Evolutionary conservation across 2,329 filamentous ascomycete genomes (phyloP), one percentile per base, ranked within the genome.

Genomic region (Pseudogymnoascus sp.): DNA sequence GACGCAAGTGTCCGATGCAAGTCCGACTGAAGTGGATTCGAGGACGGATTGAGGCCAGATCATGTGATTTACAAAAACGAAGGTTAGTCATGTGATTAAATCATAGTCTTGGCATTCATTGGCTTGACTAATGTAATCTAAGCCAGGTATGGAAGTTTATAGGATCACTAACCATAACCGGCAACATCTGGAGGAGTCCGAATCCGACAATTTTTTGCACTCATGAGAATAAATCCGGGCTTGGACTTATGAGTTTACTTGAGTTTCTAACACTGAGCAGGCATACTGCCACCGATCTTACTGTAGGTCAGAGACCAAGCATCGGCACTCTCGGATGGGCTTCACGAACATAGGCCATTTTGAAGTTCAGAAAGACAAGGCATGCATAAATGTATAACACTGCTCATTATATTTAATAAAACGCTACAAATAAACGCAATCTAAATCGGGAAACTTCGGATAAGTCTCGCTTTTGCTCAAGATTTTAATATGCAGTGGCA

Each of bases 11-110:
- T 55, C 49, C 49, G 49, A 52, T 55, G 28, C 49, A 55, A 55
- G 49, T 22, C 49, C 49, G 49, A 55, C 28, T 55, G 49, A 33
- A 55, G 49, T 55, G 49, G 49, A 55, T 55, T 55, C 49, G 49
- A 55, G 28, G n/a, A 55, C 49, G 25, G 49, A 55, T 55, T 55
- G 28, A 35, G 28, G n/a, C n/a, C 2, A 14, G 49, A 33, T 22
- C 49, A 55, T 9, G 49, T 55, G 49, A 35, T 22, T 1, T 6
- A 8, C 6, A 55, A 5, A 55, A 14, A 19, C 5, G n/a, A 12
- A 4, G 1, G 16, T 16, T 3, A 49, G 14, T 55, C 49, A 55
- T 25, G 49, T 55, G 49, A 28, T 11, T 28, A 2, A 4, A 33
- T 33, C 33, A 19, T 33, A 55, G 12, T 19, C 49, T 55, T 55